Percentiles rank a stretch among this genome's conserved stretches.
These are phyloP conservation scores for Singerocomus rubriflavus DNA, from an alignment of 1,284 basidiomycete genomes.

Conservation along the genomic window DNA sequence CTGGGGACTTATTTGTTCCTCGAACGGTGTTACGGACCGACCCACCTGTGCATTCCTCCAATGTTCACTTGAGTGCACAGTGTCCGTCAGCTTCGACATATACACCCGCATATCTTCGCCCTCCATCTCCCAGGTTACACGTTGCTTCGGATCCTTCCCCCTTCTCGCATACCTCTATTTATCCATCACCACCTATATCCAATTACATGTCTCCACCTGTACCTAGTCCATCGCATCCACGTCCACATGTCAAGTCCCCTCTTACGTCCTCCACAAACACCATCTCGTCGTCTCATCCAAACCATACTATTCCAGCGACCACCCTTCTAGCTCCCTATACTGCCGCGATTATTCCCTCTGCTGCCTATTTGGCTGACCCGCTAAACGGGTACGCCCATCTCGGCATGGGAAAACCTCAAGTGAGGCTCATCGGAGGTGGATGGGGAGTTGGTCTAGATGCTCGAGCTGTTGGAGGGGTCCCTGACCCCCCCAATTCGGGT, in stretches of 20 bases:
- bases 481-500: slow-evolving; percentile 5
- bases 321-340: slow-evolving; percentile 55
- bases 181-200: slow-evolving; percentile 31
- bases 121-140: slow-evolving; percentile 29
- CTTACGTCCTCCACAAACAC: slow-evolving; percentile 32
- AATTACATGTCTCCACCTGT: slow-evolving; percentile 18
- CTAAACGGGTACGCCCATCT: slow-evolving; percentile 70
- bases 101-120: slow-evolving; percentile 28
- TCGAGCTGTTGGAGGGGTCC: slow-evolving; percentile 63
- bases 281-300: slow-evolving; percentile 34
- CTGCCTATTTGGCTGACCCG: slow-evolving; percentile 61
- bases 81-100: slow-evolving; percentile 14
- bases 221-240: slow-evolving; percentile 35
- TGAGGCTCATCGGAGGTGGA: slow-evolving; percentile 79
- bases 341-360: slow-evolving; percentile 57
- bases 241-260: slow-evolving; percentile 36
- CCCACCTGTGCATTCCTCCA: slow-evolving; percentile 8
- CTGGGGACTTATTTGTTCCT: slow-evolving; percentile 18
- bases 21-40: slow-evolving; percentile 25
- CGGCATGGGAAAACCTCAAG: slow-evolving; percentile 73
- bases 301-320: slow-evolving; percentile 45
- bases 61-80: slow-evolving; percentile 5
- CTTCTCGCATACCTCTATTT: slow-evolving; percentile 28
- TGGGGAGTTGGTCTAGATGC: slow-evolving; percentile 83
- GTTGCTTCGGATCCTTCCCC: slow-evolving; percentile 30